These are phyloP conservation scores for Thecamonas trahens DNA, from an alignment of 78 protist genomes.

Conservation along the genomic window DNA sequence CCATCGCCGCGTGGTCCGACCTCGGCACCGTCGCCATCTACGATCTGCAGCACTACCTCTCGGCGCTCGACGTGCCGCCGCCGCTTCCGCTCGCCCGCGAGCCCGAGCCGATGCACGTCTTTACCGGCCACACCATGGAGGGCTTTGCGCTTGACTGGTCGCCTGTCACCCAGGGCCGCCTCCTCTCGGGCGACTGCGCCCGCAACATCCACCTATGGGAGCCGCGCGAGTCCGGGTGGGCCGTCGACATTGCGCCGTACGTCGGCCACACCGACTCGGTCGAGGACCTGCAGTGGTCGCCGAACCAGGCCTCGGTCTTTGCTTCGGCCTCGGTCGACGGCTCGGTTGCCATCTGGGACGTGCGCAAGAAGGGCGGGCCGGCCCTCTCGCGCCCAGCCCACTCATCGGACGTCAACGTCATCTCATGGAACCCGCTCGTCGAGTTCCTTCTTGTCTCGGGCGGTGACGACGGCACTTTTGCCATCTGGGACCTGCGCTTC, in stretches of 20 bases:
- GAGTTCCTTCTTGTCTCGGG: conserved; percentile 60
- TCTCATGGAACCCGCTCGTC: conserved; percentile 64
- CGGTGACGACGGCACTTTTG: conserved; percentile 83
- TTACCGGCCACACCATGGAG: conserved; percentile 60
- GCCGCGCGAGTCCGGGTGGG: conserved; percentile 34
- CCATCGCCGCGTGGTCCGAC: conserved; percentile 58
- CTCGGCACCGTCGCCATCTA: conserved; percentile 53
- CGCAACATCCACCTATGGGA: conserved; percentile 43
- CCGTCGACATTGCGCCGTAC: conserved; percentile 35
- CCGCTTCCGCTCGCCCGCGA: no score
- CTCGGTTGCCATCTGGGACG: conserved; percentile 71
- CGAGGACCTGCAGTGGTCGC: conserved; percentile 89
- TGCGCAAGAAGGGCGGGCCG: conserved; percentile 18
- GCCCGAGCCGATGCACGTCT: neutral
- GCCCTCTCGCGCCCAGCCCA: conserved; percentile 50
- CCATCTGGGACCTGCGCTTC: conserved; percentile 85
- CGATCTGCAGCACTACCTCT: conserved; percentile 34
- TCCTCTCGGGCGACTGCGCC: conserved; percentile 84
- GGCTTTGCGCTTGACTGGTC: conserved; percentile 90
- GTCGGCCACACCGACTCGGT: conserved; percentile 64
- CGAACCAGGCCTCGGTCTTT: conserved; percentile 65
- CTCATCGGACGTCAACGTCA: conserved; percentile 77
- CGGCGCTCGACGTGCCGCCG: conserved; percentile 42
- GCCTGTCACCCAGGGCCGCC: conserved; percentile 25
- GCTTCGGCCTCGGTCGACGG: conserved; percentile 55